Base-by-base conservation (phyloP, 1,284 basidiomycete genomes). In the Naganishia sp. region DNA sequence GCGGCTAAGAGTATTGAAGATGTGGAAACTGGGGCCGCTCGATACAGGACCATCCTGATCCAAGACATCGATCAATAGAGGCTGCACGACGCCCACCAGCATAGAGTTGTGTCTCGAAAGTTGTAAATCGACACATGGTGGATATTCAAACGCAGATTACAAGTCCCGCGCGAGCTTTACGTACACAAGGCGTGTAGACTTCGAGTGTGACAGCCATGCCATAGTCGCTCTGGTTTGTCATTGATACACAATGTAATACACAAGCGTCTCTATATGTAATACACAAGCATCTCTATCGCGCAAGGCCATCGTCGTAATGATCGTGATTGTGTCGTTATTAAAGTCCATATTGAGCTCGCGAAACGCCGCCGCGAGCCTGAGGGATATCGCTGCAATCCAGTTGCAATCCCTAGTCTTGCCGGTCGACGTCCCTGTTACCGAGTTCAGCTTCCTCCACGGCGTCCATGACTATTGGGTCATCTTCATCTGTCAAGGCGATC, bases 1-100 rank as follows among this genome's bases (percentile, higher is more conserved):
- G 84, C 82, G 49, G 79, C 77, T 55, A 81, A 85, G 76, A 86
- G 84, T 11, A 81, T 86, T 63, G 79, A 84, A 75, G 81, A 82
- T 33, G 78, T 87, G 63, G 81, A 83, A 78, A 78, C 83, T 68
- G 84, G 84, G 72, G 81, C 82, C 54, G 83, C 84, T 39, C 76
- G 83, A 66, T 87, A 86, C 77, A 80, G 84, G 65, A 83, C 81
- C 65, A 82, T 84, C 66, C 74, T 84, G 52, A 80, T 75, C 53
- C 82, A 83, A 74, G 82, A 69, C 39, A 69, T 69, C 28, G 65
- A 69, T 55, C 33, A 56, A 39, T 66, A 61, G 59, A 39, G 18
- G 33, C 11, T 6, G 1, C n/a, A 7, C 2, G 21, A 21, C 5
- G n/a, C 49, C 18, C 7, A 18, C 18, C 18, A 9, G 45, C 45